A percentile compares a stretch with the other conserved stretches of the same genome.
phyloP scores from a whole-genome alignment of 1,284 basidiomycete species.

The Ganoderma leucocontextum region DNA sequence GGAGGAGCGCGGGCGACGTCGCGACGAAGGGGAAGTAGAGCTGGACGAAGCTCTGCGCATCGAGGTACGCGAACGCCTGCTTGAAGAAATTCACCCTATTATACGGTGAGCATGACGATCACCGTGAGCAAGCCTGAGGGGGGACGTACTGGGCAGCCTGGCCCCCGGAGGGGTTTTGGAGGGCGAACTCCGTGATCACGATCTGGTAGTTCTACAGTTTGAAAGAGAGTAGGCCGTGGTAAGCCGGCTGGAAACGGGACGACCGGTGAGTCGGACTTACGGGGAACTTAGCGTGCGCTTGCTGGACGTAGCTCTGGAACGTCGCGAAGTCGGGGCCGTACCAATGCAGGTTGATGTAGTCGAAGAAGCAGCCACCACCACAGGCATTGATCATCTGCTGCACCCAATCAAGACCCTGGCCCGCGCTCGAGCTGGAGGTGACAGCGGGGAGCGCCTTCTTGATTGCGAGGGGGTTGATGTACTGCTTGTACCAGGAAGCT shows the following conservation, averaged over 20 bases:
- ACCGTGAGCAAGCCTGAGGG: not conserved
- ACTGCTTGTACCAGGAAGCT: conserved; percentile 7
- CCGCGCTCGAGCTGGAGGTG: conserved; percentile 4
- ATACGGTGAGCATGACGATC: not conserved
- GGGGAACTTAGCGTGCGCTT: conserved; percentile 2
- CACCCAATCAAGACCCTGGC: conserved; percentile 8
- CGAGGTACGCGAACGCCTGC: conserved; percentile 11
- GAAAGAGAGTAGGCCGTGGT: not conserved
- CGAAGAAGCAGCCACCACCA: conserved; percentile 3
- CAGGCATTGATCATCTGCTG: conserved; percentile 8
- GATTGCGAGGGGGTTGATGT: conserved; percentile 14
- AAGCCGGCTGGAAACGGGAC: not conserved
- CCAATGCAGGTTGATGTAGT: conserved; percentile 9
- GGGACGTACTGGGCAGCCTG: conserved; percentile 2
- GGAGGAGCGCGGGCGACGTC: conserved; percentile 8
- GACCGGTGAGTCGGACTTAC: not conserved
- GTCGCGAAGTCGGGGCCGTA: conserved; percentile 3
- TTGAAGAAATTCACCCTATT: conserved; percentile 2
- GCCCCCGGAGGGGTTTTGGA: conserved; percentile 3
- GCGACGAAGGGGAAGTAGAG: conserved; percentile 12
- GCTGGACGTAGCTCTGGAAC: conserved; percentile 10
- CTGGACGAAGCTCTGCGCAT: conserved; percentile 3
- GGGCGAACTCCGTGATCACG: conserved; percentile 8
- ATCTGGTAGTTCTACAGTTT: conserved; percentile 5
- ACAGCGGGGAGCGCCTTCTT: conserved; percentile 11